Conservation (phyloP, 495 filamentous ascomycete species). For the Endocarpon pusillum region DNA sequence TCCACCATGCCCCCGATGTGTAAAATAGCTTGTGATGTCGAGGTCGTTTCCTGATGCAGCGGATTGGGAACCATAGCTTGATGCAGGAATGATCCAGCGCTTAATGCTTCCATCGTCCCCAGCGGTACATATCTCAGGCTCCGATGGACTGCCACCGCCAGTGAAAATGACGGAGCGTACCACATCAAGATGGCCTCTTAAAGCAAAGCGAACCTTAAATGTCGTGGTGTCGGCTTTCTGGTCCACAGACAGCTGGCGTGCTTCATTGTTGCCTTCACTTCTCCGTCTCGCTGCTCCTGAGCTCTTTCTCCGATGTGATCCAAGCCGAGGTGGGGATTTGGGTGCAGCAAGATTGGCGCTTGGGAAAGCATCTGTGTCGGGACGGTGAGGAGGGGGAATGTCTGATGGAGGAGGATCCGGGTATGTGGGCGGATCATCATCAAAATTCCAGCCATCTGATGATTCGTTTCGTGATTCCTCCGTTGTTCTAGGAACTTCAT, state of each 20-base stretch:
- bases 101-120: slow-evolving; percentile 94
- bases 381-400: slow-evolving; percentile 40
- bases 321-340: slow-evolving; percentile 56
- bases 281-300: slow-evolving; percentile 50
- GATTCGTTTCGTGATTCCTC: slow-evolving; percentile 30
- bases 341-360: slow-evolving; percentile 56
- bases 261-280: slow-evolving; percentile 34
- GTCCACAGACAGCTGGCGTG: slow-evolving; percentile 20
- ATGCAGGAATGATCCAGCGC: slow-evolving; percentile 82
- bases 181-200: slow-evolving; percentile 84
- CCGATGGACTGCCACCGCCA: slow-evolving; percentile 80
- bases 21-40: slow-evolving; percentile 84
- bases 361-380: slow-evolving; percentile 74
- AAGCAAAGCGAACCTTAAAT: slow-evolving; percentile 85
- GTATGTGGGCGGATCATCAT: slow-evolving; percentile 39
- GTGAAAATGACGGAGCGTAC: slow-evolving; percentile 90
- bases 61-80: slow-evolving; percentile 34
- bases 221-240: slow-evolving; percentile 38
- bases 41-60: slow-evolving; percentile 48
- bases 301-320: slow-evolving; percentile 65
- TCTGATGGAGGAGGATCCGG: slow-evolving; percentile 26
- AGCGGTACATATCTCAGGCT: slow-evolving; percentile 91
- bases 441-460: slow-evolving; percentile 81
- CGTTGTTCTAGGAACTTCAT: slow-evolving; percentile 14
- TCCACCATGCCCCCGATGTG: slow-evolving; percentile 80